Evolutionary conservation across 2,329 filamentous ascomycete genomes (phyloP).

Genomic region (Stemphylium vesicarium): DNA sequence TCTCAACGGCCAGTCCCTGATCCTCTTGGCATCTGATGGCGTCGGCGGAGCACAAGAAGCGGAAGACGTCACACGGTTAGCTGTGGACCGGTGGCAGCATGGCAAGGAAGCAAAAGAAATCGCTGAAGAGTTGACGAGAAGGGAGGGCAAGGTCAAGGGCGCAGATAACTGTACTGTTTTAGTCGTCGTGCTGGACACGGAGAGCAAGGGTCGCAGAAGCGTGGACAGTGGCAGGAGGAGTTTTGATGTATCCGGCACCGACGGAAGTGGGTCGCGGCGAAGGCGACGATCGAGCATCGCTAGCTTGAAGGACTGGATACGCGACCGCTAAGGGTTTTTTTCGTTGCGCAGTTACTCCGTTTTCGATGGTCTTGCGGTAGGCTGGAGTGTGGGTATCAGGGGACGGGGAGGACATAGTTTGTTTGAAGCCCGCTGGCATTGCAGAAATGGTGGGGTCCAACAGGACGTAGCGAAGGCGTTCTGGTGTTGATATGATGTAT

Average conservation of each 20-base stretch:
- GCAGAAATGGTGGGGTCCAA: neutral
- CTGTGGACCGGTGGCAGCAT: slow-evolving; percentile 21
- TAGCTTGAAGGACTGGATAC: slow-evolving; percentile 23
- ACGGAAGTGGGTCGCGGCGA: slow-evolving; percentile 5
- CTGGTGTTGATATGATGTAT: neutral
- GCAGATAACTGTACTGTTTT: slow-evolving; percentile 35
- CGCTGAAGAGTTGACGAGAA: slow-evolving; percentile 22
- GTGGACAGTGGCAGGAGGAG: slow-evolving; percentile 15
- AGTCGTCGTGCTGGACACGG: slow-evolving; percentile 25
- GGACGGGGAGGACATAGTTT: neutral
- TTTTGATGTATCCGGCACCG: slow-evolving; percentile 10
- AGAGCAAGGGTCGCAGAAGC: slow-evolving; percentile 15
- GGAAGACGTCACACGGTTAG: slow-evolving; percentile 23
- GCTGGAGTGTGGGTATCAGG: neutral
- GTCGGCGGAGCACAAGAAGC: slow-evolving; percentile 28
- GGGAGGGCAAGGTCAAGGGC: slow-evolving; percentile 18
- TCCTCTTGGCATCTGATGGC: slow-evolving; percentile 32
- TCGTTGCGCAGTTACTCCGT: too few species aligned
- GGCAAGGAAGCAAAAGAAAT: slow-evolving; percentile 25
- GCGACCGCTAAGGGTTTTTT: slow-evolving; percentile 5
- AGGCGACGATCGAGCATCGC: slow-evolving; percentile 18
- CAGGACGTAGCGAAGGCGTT: neutral
- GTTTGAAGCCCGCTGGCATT: neutral
- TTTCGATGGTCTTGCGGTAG: too few species aligned
- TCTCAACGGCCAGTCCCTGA: slow-evolving; percentile 23